Conservation (phyloP, 2,329 filamentous ascomycete genomes). For the Penicillium sp. region DNA sequence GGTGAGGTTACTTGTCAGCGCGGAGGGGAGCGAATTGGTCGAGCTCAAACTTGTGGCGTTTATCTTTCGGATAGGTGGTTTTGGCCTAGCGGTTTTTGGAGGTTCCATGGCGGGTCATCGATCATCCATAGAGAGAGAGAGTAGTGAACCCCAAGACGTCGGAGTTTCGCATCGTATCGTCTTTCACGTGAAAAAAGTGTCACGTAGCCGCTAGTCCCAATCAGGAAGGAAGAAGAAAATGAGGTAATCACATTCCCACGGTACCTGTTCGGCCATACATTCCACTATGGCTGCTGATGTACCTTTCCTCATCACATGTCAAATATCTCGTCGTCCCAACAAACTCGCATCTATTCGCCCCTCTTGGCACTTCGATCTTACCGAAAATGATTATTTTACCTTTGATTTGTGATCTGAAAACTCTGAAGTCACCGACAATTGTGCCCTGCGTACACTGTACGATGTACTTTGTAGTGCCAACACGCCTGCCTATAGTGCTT, state of each 20-base stretch:
- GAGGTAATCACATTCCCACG: constrained; percentile 4
- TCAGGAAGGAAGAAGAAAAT: constrained; percentile 1
- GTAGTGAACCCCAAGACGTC: not conserved
- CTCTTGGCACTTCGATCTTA: not conserved
- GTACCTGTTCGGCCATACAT: not conserved
- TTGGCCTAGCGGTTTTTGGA: constrained; percentile 4
- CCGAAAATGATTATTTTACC: not conserved
- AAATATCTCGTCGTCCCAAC: constrained; percentile 1
- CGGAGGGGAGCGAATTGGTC: constrained; percentile 8
- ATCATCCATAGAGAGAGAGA: constrained; percentile 3
- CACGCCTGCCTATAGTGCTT: not conserved
- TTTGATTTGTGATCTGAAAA: not conserved
- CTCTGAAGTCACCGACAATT: not conserved
- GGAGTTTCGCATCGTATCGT: constrained; percentile 5
- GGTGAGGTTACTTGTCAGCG: constrained; percentile 9
- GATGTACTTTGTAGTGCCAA: not conserved
- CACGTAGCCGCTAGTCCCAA: not conserved
- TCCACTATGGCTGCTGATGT: not conserved
- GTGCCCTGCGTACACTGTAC: no score
- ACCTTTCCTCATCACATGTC: constrained; percentile 6
- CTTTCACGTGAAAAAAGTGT: constrained; percentile 14
- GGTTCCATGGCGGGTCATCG: constrained; percentile 14
- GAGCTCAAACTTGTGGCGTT: constrained; percentile 14
- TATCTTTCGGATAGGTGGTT: not conserved
- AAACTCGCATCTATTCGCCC: not conserved